Conservation (phyloP, 345 rosid genomes). For the thale cress (Arabidopsis thaliana) region TAIR10.1 NC_003076.8:19025501-19026000, state of each 20-base stretch:
- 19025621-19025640: background rate
- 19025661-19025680: background rate
- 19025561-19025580: background rate
- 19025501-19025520: background rate
- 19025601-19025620: background rate
- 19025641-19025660: background rate
- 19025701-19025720: background rate
- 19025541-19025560: background rate
- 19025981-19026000: background rate
- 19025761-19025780: background rate
- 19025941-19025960: background rate
- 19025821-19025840: background rate
- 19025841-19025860: background rate
- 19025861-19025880: background rate
- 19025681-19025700: background rate
- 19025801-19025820: background rate
- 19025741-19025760: background rate
- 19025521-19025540: background rate
- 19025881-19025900: background rate
- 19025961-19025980: background rate
- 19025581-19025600: background rate
- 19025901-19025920: background rate
- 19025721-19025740: background rate
- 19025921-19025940: conserved; percentile 3
- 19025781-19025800: background rate